phyloP scores from a whole-genome alignment of 306 rosid genomes.

The Trifolium pratense region DNA sequence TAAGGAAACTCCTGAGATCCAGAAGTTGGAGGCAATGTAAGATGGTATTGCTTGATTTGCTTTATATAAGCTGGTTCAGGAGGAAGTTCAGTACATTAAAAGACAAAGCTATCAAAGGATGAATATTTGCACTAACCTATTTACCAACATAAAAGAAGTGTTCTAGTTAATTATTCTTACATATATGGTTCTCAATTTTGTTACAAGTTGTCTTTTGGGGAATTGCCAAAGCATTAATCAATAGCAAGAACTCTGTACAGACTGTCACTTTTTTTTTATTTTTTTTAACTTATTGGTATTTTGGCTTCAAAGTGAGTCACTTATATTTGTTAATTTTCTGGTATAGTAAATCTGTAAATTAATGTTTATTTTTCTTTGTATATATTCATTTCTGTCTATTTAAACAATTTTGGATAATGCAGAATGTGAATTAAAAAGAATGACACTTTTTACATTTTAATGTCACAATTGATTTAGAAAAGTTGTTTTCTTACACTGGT shows the following conservation, averaged over 20 bases:
- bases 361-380: neutral
- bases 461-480: too few species aligned
- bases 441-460: neutral
- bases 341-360: neutral
- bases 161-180: constrained; percentile 1
- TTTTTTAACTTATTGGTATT: constrained; percentile 9
- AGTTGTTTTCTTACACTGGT: too few species aligned
- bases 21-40: constrained; percentile 58
- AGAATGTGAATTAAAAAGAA: neutral
- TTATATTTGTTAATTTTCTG: neutral
- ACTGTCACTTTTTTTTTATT: neutral
- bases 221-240: constrained; percentile 36
- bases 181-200: constrained; percentile 30
- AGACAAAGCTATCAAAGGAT: neutral
- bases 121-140: neutral
- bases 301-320: constrained; percentile 13
- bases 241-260: constrained; percentile 38
- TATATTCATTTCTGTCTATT: neutral
- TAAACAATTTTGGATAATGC: neutral
- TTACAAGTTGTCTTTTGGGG: neutral
- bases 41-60: constrained; percentile 15
- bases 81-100: constrained; percentile 26
- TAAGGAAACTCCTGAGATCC: constrained; percentile 53
- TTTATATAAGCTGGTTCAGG: neutral
- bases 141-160: neutral